phyloP scores from a whole-genome alignment of 805 yeast genomes.

The Monosporozyma solicola region DNA sequence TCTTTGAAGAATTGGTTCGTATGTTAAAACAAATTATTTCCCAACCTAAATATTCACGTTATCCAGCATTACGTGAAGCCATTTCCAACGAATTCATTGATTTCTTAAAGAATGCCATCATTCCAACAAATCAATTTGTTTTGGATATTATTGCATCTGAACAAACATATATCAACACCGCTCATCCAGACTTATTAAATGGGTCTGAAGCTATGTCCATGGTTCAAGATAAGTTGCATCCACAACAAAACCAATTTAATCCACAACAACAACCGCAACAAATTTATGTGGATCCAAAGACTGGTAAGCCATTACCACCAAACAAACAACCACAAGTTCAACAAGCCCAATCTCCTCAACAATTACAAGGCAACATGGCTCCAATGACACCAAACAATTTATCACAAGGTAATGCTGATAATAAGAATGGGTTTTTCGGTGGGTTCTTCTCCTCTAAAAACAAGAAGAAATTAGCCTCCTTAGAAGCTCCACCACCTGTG shows the following conservation, averaged over 20 bases:
- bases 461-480: constrained; percentile 85
- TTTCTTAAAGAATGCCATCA: constrained; percentile 65
- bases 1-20: constrained; percentile 90
- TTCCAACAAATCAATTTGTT: constrained; percentile 83
- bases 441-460: constrained; percentile 89
- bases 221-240: constrained; percentile 74
- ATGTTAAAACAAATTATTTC: constrained; percentile 76
- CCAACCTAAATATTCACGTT: constrained; percentile 76
- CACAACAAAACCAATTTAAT: constrained; percentile 45
- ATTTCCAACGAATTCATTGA: constrained; percentile 71
- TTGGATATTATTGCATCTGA: constrained; percentile 76
- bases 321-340: constrained; percentile 35
- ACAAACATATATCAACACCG: constrained; percentile 92
- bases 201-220: constrained; percentile 93
- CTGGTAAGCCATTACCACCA: constrained; percentile 71
- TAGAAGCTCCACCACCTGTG: constrained; percentile 97
- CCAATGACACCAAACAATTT: constrained; percentile 1
- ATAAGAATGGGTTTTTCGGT: constrained; percentile 80
- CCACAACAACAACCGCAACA: constrained; percentile 38
- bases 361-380: constrained; percentile 3
- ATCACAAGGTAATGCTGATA: constrained; percentile 14
- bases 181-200: constrained; percentile 91
- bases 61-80: constrained; percentile 85
- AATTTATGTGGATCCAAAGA: constrained; percentile 75
- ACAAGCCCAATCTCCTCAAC: constrained; percentile 20